Evolutionary conservation across 805 yeast genomes (phyloP), one percentile per base, ranked within the genome.

Genomic region (Saturnispora sekii): DNA sequence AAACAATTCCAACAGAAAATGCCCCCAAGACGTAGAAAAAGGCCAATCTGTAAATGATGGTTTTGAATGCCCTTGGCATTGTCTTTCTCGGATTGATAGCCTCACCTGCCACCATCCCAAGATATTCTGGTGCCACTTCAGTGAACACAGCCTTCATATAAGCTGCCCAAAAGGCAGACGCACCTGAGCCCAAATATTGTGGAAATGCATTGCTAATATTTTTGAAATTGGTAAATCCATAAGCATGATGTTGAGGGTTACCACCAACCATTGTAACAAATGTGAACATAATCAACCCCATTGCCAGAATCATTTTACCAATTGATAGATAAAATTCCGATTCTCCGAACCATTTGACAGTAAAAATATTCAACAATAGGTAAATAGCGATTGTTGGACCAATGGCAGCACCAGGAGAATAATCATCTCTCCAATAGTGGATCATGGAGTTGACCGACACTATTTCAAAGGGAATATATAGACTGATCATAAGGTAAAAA

Each of bases 241-340:
- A 59, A 1, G 56, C 58, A 38, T 74, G 76, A 14, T 77, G 79
- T 38, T 68, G 60, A 1, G 95, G 95, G 59, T 85, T 86, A 26
- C 95, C 96, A 29, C 95, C 95, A 32, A 82, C 76, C 94, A 85
- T 86, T 5, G 88, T 79, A 44, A 84, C 59, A 53, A 86, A 81
- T 1, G 93, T 84, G 61, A 82, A 86, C 26, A 81, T 55, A 48
- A 86, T 72, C 39, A 86, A 67, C 2, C 93, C 95, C n/a, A 80
- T 59, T 11, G 89, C 87, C 40, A 86, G 67, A 5, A 84, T 50
- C 45, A 86, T 75, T 57, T 86, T 86, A 40, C 84, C 81, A 28
- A 84, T 67, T 1, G 89, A 76, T 16, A 85, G 64, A 81, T 83
- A 79, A 57, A 85, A 87, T 61, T 86, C 95, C 18, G 79, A 69